Evolutionary conservation across 306 rosid genomes (phyloP).

Genomic region (Pyrus betulifolia): DNA sequence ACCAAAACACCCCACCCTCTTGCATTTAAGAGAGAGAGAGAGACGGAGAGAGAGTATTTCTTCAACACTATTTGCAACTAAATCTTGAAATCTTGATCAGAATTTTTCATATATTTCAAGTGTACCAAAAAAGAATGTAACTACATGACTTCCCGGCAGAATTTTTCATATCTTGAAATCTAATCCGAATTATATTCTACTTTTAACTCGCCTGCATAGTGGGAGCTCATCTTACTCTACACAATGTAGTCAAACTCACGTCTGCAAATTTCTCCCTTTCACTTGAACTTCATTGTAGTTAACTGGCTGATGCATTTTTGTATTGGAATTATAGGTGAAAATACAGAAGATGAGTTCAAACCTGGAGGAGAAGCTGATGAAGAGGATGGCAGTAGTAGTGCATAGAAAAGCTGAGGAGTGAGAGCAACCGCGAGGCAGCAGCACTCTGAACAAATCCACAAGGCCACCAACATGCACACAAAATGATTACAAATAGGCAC

Average conservation of each 20-base stretch:
- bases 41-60: not conserved
- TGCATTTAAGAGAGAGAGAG: too few relatives aligned
- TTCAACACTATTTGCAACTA: not conserved
- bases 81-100: not conserved
- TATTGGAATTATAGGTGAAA: constrained; percentile 50
- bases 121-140: not conserved
- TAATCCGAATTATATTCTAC: too few relatives aligned
- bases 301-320: not conserved
- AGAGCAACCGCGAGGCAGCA: constrained; percentile 63
- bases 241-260: too few relatives aligned
- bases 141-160: not conserved
- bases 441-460: constrained; percentile 64
- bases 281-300: not conserved
- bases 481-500: too few relatives aligned
- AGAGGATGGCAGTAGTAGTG: constrained; percentile 68
- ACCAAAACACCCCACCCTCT: too few relatives aligned
- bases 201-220: too few relatives aligned
- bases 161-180: too few relatives aligned
- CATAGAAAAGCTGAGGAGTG: constrained; percentile 88
- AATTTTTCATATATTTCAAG: not conserved
- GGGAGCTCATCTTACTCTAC: too few relatives aligned
- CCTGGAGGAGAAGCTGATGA: constrained; percentile 91
- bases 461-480: constrained; percentile 47
- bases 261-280: too few relatives aligned
- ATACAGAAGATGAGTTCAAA: constrained; percentile 90